Evolutionary conservation across 2,329 filamentous ascomycete genomes (phyloP).

Genomic region (Niveomyces coronatus): DNA sequence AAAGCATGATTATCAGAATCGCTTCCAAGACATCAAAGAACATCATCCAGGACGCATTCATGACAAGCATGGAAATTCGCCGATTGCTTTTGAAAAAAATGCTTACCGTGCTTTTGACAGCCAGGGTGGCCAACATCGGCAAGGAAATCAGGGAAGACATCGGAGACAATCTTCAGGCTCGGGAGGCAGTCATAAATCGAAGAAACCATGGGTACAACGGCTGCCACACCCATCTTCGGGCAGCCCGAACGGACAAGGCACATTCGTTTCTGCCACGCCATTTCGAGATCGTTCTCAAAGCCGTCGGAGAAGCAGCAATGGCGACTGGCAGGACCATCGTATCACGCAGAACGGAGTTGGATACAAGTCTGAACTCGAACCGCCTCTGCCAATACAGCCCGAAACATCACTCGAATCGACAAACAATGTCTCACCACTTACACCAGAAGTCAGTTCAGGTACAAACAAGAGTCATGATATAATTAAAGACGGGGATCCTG

Average conservation of each 20-base stretch:
- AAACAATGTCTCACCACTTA: too few relatives aligned
- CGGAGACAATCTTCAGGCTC: constrained; percentile 1
- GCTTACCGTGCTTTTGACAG: not conserved
- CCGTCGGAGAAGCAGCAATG: constrained; percentile 2
- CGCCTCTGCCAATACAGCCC: too few relatives aligned
- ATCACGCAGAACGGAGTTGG: too few relatives aligned
- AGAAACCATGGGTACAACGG: constrained; percentile 4
- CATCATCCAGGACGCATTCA: constrained; percentile 7
- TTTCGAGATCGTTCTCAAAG: not conserved
- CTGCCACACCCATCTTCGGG: constrained; percentile 1
- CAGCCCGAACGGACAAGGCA: not conserved
- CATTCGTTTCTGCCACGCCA: too few relatives aligned
- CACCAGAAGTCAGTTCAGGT: too few relatives aligned
- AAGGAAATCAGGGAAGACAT: not conserved
- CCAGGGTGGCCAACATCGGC: not conserved
- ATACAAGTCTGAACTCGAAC: not conserved
- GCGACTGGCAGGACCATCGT: not conserved
- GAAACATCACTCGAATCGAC: not conserved
- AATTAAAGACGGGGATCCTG: too few relatives aligned
- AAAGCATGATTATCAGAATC: constrained; percentile 7
- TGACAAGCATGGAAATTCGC: not conserved
- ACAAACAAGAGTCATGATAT: too few relatives aligned
- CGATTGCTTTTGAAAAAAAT: not conserved
- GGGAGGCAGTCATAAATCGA: too few relatives aligned
- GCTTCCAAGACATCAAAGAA: constrained; percentile 5